A percentile compares a stretch with the other conserved stretches of the same genome.
Conservation (phyloP, 352 stramenopile species). For the Pythium chondricola region DNA sequence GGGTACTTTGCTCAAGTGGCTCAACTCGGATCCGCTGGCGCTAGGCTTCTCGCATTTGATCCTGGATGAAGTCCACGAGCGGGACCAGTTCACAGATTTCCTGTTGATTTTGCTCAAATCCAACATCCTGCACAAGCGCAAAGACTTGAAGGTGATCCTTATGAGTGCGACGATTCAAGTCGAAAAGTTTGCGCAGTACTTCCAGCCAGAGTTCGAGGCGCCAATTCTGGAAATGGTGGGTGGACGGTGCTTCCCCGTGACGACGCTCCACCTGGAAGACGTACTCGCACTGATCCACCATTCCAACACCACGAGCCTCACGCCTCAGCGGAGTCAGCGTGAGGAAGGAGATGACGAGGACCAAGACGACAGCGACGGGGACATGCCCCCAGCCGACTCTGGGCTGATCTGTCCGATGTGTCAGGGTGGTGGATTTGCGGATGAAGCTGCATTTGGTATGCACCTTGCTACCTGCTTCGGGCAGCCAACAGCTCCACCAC, state of each 20-base stretch:
- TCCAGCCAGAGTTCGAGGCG: constrained; percentile 61
- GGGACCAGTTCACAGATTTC: constrained; percentile 95
- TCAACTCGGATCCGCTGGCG: constrained; percentile 69
- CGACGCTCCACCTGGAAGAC: constrained; percentile 92
- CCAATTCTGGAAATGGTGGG: constrained; percentile 76
- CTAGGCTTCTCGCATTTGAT: constrained; percentile 90
- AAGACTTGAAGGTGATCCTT: constrained; percentile 88
- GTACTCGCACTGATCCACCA: constrained; percentile 40
- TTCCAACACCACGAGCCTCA: constrained; percentile 11
- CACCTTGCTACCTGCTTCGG: constrained; percentile 83
- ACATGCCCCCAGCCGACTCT: constrained; percentile 3
- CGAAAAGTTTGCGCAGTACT: constrained; percentile 91
- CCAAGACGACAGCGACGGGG: constrained; percentile 2
- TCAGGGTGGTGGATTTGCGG: constrained; percentile 49
- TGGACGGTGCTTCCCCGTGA: constrained; percentile 85
- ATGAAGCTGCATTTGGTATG: constrained; percentile 83
- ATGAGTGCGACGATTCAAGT: constrained; percentile 96
- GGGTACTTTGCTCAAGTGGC: constrained; percentile 84
- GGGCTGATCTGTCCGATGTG: constrained; percentile 82
- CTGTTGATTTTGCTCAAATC: constrained; percentile 92
- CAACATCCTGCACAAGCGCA: constrained; percentile 73
- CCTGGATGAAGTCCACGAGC: constrained; percentile 96
- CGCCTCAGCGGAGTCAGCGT: not conserved
- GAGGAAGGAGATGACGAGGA: not conserved
- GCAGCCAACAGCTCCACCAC: constrained; percentile 19